Evolutionary conservation across 805 yeast species (phyloP).

Genomic region (Groenewaldozyma salmanticensis): DNA sequence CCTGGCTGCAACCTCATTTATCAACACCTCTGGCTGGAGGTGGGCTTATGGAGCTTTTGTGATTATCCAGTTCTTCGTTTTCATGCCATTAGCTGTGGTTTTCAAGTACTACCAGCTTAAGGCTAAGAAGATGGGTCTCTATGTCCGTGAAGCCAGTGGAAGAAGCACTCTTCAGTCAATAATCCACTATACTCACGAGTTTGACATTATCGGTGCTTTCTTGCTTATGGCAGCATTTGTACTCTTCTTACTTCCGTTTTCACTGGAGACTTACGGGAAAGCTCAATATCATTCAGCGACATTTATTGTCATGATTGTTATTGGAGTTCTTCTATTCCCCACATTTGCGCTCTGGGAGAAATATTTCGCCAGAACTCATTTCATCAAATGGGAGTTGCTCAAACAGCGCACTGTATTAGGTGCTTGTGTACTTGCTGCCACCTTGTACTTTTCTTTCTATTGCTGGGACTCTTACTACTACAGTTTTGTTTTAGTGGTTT

Average conservation of each 20-base stretch:
- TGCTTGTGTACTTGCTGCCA: conserved; percentile 36
- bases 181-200: conserved; percentile 24
- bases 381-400: conserved; percentile 44
- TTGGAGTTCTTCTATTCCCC: conserved; percentile 44
- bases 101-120: conserved; percentile 23
- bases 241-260: conserved; percentile 31
- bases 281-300: conserved; percentile 26
- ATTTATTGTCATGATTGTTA: conserved; percentile 25
- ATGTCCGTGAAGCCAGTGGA: conserved; percentile 10
- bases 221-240: conserved; percentile 28
- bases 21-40: conserved; percentile 18
- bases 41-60: conserved; percentile 44
- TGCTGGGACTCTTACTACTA: conserved; percentile 53
- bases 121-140: conserved; percentile 23
- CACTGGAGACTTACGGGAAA: conserved; percentile 25
- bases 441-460: conserved; percentile 39
- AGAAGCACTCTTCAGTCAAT: conserved; percentile 16
- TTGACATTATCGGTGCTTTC: conserved; percentile 30
- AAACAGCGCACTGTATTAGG: conserved; percentile 57
- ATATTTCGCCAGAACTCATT: conserved; percentile 41
- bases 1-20: conserved; percentile 22
- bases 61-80: conserved; percentile 34
- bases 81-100: conserved; percentile 22
- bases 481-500: conserved; percentile 50
- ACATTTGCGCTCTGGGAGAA: conserved; percentile 43